Conservation (phyloP, 768 basidiomycete species). For the Boletus subcaerulescens region DNA sequence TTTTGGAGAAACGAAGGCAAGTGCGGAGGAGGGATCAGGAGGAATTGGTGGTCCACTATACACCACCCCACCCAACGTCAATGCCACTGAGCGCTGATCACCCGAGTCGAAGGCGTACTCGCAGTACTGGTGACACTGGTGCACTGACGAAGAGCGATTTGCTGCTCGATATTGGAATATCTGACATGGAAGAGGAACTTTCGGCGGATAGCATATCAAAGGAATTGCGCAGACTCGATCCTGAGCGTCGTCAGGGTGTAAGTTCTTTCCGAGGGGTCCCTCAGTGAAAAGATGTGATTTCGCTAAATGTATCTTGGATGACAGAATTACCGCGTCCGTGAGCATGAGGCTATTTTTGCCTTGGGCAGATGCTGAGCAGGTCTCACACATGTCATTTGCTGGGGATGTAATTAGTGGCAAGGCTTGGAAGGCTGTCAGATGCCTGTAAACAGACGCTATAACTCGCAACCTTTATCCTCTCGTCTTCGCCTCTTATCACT, state of each 20-base stretch:
- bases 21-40: constrained; percentile 54
- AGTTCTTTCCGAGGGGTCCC: constrained; percentile 4
- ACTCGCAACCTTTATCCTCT: too few relatives aligned
- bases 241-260: constrained; percentile 27
- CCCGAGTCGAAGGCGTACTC: constrained; percentile 64
- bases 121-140: constrained; percentile 75
- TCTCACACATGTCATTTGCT: constrained; percentile 67
- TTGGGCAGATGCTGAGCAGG: constrained; percentile 65
- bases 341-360: constrained; percentile 80
- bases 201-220: constrained; percentile 70
- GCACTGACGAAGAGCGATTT: constrained; percentile 33
- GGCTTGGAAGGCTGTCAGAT: constrained; percentile 84
- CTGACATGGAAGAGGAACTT: constrained; percentile 47
- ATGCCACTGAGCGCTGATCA: constrained; percentile 36
- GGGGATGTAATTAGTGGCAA: constrained; percentile 79
- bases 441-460: too few relatives aligned
- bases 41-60: constrained; percentile 36
- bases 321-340: constrained; percentile 79
- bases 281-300: not conserved
- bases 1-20: constrained; percentile 67
- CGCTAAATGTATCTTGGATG: constrained; percentile 2
- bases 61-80: constrained; percentile 28
- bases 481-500: too few relatives aligned
- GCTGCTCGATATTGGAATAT: constrained; percentile 38
- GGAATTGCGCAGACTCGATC: constrained; percentile 61